Conservation (phyloP, 2,329 filamentous ascomycete species). For the Diplodia mutila region DNA sequence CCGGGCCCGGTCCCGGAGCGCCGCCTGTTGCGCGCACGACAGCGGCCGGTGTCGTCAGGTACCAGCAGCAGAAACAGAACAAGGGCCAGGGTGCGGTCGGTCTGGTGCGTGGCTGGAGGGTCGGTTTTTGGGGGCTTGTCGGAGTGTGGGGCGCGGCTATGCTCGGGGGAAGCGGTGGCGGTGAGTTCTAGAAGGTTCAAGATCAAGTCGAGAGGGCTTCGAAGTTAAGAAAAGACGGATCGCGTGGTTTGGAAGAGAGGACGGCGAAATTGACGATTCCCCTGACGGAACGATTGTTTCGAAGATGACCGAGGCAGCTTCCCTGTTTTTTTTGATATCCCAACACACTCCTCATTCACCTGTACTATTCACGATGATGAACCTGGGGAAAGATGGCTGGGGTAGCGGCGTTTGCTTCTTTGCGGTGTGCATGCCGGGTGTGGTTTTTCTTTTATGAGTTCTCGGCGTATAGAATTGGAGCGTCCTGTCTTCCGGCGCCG, state of each 20-base stretch:
- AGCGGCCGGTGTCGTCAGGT: conserved; percentile 37
- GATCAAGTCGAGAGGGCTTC: background rate
- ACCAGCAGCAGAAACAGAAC: conserved; percentile 44
- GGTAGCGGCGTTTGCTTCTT: background rate
- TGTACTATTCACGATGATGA: conserved; percentile 9
- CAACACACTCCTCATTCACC: background rate
- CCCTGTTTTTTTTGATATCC: conserved; percentile 10
- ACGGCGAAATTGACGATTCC: background rate
- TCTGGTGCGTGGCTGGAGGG: conserved; percentile 74
- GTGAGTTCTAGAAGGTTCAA: conserved; percentile 38
- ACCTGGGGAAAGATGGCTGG: background rate
- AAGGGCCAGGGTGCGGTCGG: conserved; percentile 71
- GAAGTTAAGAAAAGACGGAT: background rate
- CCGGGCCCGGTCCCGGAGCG: conserved; percentile 30
- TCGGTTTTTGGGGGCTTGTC: conserved; percentile 76
- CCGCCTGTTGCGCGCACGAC: conserved; percentile 35
- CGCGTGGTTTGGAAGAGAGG: background rate
- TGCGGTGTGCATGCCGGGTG: background rate
- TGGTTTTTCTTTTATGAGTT: background rate
- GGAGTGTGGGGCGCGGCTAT: conserved; percentile 73
- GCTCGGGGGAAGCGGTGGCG: conserved; percentile 47
- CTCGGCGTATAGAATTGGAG: background rate
- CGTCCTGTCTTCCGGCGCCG: background rate
- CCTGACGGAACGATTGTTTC: background rate
- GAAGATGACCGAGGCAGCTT: background rate